Conservation (phyloP, 2,329 filamentous ascomycete species). For the Huntiella omanensis region DNA sequence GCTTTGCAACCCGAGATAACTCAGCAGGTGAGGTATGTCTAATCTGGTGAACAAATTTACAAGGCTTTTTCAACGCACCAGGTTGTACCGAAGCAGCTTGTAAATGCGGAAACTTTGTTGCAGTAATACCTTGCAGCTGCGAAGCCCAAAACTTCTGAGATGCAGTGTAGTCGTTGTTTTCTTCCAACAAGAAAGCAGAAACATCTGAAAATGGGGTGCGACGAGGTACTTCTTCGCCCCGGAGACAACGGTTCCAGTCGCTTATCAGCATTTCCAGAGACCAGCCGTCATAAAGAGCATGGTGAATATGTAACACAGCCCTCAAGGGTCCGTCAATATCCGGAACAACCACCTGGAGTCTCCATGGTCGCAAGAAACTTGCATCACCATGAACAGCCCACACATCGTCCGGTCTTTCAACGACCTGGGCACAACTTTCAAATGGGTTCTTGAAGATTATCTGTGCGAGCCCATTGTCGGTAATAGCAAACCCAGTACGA, state of each 20-base stretch:
- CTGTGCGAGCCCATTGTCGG: constrained; percentile 35
- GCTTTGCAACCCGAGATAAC: neutral
- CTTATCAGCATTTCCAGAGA: constrained; percentile 49
- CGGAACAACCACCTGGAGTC: neutral
- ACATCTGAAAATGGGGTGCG: constrained; percentile 44
- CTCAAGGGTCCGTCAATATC: constrained; percentile 7
- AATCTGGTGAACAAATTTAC: neutral
- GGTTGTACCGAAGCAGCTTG: neutral
- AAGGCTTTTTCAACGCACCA: no score
- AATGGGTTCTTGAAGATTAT: constrained; percentile 35
- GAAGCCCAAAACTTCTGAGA: constrained; percentile 4
- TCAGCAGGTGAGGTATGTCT: neutral
- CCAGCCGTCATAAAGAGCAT: constrained; percentile 88
- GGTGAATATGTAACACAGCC: constrained; percentile 46
- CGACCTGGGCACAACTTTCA: neutral
- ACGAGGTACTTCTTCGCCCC: constrained; percentile 13
- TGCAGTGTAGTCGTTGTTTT: neutral
- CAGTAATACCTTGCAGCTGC: neutral
- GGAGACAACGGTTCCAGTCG: constrained; percentile 43
- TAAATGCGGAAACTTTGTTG: neutral
- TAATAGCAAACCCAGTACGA: constrained; percentile 51
- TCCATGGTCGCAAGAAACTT: neutral
- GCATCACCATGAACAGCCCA: neutral
- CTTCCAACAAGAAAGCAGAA: constrained; percentile 25
- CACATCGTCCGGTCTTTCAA: neutral